Evolutionary conservation across 148 eudicot genomes (phyloP), one percentile per base, ranked within the genome.

Genomic region (Rhododendron kiyosumense): DNA sequence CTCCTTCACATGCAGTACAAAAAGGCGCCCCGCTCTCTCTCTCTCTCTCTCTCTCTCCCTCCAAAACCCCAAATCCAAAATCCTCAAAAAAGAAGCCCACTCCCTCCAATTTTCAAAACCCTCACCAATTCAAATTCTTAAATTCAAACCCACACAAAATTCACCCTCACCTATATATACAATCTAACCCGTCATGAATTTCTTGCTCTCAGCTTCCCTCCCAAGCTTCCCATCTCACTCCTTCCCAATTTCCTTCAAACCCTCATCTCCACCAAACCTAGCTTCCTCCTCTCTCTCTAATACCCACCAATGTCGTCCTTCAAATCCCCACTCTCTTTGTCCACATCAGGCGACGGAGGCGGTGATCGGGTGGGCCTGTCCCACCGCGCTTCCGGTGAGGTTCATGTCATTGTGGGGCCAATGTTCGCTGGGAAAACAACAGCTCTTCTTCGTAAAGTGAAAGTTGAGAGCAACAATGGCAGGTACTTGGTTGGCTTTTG

Each of bases 351-450:
- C 8, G 41, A 63, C 34, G 15, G 79, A 48, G 43, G 69, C 11
- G 38, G 34, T 12, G 81, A 79, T 57, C 71, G 36, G n/a, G 41
- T 45, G 85, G 79, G 32, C 10, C 43, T 4, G 7, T 7, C 69
- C 28, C 43, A 45, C 38, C 81, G 81, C 5, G 73, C 84, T 24
- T 48, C 90, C 11, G 98, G 99, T 0, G 98, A 96, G 90, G 90
- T 96, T 77, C 99, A 96, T 54, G 96, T 96, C 77, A 95, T 96
- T 12, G 89, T 95, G n/a, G 99, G 96, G 1, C 97, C 97, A 45
- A 96, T 93, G 98, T 93, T 94, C 73, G 94, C 98, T 4, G 98
- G 95, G 2, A 95, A 93, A 85, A 91, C 97, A 28, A 95, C 99
- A 1, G 94, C 98, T 24, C 95, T 96, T 87, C 97, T 96, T 83